Base-by-base conservation (phyloP, 352 stramenopile genomes). In the Phytopythium aichiense region DNA sequence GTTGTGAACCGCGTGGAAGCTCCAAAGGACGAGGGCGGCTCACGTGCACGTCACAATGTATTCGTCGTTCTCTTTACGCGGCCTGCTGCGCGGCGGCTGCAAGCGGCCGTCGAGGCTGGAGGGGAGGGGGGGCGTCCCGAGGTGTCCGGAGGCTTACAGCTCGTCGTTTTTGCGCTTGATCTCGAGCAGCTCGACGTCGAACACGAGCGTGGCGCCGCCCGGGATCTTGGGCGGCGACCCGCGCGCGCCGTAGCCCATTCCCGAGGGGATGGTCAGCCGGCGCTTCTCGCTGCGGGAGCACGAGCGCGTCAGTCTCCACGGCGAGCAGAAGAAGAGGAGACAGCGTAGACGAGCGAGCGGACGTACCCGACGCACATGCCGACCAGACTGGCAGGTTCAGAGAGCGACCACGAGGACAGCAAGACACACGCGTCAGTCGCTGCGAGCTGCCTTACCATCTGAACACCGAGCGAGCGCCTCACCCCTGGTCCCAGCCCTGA, bases 181-280 rank as follows among this genome's bases (percentile, higher is more conserved):
- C 65, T 98, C 84, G 60, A 99, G 79, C 63, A 99, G 89, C 81
- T 99, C 96, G 56, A 99, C 95, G 65, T 95, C 90, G 72, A 99
- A 99, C 40, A 99, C 88, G 37, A 99, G 83, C 52, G 95, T 97
- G 16, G 94, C 90, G 65, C 93, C 92, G 61, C 76, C 93, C 18
- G 89, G 89, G 72, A 99, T 99, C 73, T 94, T 97, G 18, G 83
- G 89, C 51, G 88, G 89, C 42, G 87, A 92, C 35, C 96, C 96
- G 55, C 82, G 72, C 75, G 97, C 87, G 65, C 97, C 97, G 77
- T 99, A 99, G 37, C 79, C 97, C 45, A 99, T 56, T 57, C 74
- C 78, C 46, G 87, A 93, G 20, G 87, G 87, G 61, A 96, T 96
- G 6, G 84, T 94, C 58, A 96, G 63, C 53, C 79, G 81, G 66